Percentiles rank a stretch among this genome's conserved stretches.
phyloP scores from a whole-genome alignment of 2,329 filamentous ascomycete genomes.

The Fusarium multiceps region DNA sequence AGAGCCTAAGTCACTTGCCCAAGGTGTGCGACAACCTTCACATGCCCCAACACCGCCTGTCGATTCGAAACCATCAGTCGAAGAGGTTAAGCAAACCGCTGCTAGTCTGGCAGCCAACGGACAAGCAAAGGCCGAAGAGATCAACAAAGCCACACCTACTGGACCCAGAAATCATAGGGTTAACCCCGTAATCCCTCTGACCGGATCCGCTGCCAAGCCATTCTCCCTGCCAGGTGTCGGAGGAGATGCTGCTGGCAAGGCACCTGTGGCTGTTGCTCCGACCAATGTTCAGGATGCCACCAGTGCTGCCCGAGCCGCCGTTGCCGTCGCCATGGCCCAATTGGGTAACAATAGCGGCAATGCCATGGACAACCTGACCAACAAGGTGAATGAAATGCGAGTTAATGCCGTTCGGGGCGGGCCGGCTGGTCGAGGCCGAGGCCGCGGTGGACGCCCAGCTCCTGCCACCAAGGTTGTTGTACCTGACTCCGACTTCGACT shows the following conservation, averaged over 20 bases:
- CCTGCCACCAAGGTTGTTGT: conserved; percentile 81
- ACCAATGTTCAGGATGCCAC: conserved; percentile 72
- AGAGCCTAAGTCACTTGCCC: conserved; percentile 64
- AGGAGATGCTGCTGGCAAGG: conserved; percentile 52
- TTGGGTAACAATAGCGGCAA: conserved; percentile 61
- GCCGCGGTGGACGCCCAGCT: conserved; percentile 58
- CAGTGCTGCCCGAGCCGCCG: conserved; percentile 78
- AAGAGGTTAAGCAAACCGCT: conserved; percentile 57
- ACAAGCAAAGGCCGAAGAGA: conserved; percentile 51
- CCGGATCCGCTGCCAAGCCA: conserved; percentile 57
- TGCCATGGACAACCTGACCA: conserved; percentile 76
- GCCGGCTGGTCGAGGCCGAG: conserved; percentile 62
- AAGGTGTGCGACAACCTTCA: conserved; percentile 59
- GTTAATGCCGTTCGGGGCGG: conserved; percentile 63
- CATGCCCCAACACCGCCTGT: conserved; percentile 71
- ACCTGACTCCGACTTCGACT: conserved; percentile 91
- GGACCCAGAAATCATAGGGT: conserved; percentile 66
- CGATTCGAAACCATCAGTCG: conserved; percentile 73
- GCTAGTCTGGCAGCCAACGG: conserved; percentile 55
- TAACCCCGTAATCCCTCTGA: conserved; percentile 73
- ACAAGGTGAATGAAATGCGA: conserved; percentile 82
- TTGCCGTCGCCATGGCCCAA: conserved; percentile 84
- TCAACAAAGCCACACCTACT: conserved; percentile 56
- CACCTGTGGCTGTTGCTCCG: conserved; percentile 51
- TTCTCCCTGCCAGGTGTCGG: conserved; percentile 50